These are phyloP conservation scores for Globisporangium echinulatum DNA, from an alignment of 352 stramenopile species.

Conservation along the genomic window DNA sequence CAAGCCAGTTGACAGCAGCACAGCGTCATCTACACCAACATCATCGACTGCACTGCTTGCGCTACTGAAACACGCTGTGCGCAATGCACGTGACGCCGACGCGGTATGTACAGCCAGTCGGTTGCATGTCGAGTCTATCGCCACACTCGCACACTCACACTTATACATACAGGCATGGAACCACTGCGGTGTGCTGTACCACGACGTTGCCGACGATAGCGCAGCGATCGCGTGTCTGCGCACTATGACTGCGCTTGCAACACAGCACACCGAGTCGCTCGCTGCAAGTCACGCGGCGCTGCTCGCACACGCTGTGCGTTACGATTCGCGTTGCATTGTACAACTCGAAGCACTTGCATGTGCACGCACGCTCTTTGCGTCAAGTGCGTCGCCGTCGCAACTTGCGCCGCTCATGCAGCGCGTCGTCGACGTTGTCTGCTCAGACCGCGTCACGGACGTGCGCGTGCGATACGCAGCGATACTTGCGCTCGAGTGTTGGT, in stretches of 20 bases:
- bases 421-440: neutral
- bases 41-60: neutral
- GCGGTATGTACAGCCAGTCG: neutral
- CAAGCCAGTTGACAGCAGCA: neutral
- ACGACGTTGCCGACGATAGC: slow-evolving; percentile 26
- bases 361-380: neutral
- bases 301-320: neutral
- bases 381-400: neutral
- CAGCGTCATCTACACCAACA: neutral
- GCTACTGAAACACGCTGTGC: neutral
- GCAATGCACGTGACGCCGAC: neutral
- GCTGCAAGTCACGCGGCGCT: neutral
- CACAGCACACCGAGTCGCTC: slow-evolving; percentile 7
- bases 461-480: neutral
- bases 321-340: neutral
- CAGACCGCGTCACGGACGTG: neutral
- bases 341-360: neutral
- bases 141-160: neutral
- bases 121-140: neutral
- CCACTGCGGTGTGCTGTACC: slow-evolving; percentile 31
- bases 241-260: slow-evolving; percentile 29
- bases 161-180: slow-evolving; percentile 24
- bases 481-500: neutral
- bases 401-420: neutral
- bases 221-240: slow-evolving; percentile 22